Conservation (phyloP, 108 stramenopile genomes). For the Nitzschia palea region DNA sequence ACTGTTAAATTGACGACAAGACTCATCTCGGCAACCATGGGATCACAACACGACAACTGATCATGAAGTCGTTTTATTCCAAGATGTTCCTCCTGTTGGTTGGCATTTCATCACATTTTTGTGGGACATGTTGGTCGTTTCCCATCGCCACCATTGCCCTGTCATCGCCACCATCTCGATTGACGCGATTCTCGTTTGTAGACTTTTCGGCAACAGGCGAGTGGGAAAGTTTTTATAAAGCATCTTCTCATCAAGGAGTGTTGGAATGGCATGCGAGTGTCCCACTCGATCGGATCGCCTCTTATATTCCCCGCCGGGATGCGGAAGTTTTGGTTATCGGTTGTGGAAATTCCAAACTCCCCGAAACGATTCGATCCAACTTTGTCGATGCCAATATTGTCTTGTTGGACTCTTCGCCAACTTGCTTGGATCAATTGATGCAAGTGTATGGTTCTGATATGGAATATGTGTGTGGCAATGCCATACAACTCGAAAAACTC, state of each 20-base stretch:
- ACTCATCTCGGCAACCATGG: too few relatives aligned
- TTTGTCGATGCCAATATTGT: constrained; percentile 27
- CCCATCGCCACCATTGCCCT: not conserved
- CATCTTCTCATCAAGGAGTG: constrained; percentile 3
- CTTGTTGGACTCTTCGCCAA: constrained; percentile 64
- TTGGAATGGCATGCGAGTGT: constrained; percentile 79
- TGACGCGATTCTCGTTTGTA: not conserved
- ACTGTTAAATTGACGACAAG: too few relatives aligned
- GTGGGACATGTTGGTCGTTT: not conserved
- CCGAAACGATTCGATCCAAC: constrained; percentile 39
- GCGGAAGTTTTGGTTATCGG: constrained; percentile 53
- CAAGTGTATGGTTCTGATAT: constrained; percentile 13
- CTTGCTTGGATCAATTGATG: constrained; percentile 58
- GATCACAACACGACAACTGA: too few relatives aligned
- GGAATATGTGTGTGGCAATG: constrained; percentile 73
- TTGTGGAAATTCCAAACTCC: constrained; percentile 64
- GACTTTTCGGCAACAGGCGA: constrained; percentile 66
- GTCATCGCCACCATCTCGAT: too few relatives aligned
- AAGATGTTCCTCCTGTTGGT: not conserved
- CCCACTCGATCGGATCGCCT: constrained; percentile 44
- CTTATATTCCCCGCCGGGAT: constrained; percentile 41
- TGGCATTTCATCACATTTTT: not conserved
- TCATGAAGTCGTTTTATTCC: too few relatives aligned
- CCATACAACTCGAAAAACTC: constrained; percentile 34
- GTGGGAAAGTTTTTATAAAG: constrained; percentile 67